Base-by-base conservation (phyloP, 129 eudicot species). In the Artemisia argyi region DNA sequence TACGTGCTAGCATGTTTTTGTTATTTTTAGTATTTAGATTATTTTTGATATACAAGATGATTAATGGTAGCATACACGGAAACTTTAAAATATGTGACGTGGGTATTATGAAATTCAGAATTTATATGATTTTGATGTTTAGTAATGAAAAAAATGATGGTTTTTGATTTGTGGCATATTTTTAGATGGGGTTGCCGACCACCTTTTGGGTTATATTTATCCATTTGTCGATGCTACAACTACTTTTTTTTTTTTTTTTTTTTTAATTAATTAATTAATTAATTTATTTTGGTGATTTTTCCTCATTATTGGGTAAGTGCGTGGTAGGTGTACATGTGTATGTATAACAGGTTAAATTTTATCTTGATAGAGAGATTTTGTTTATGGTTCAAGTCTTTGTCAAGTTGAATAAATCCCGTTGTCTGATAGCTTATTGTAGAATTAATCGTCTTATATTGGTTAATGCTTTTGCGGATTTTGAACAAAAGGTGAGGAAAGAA, bases 21-120 rank as follows among this genome's bases (percentile, higher is more conserved):
- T 28, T 11, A 47, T 56, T 66, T 76, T 44, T 67, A 39, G 74
- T 18, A 76, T 39, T n/a, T n/a, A 35, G 30, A 51, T 5, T 32
- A 39, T 60, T 22, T 60, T 9, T 63, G 17, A 28, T 62, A 62
- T 62, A 13, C 13, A 10, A 55, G 61, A 72, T 53, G 51, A 62
- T 70, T 70, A 77, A 70, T 70, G 67, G 10, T 62, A 64, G 65
- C 65, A 67, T 24, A 71, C 73, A 71, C 82, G 77, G 72, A 78
- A 78, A 71, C 61, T 64, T 63, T 60, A 12, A 70, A 78, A 65
- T 63, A 17, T 2, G 76, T 71, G 77, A 78, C 77, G 82, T 78
- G 72, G 82, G 77, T 78, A 35, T 71, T 71, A 3, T 71, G 66
- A 64, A 71, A 52, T 77, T 78, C 46, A 22, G 82, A 78, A 77